Evolutionary conservation across 495 filamentous ascomycete species (phyloP), one percentile per base, ranked within the genome.

Genomic region (Echria macrotheca): DNA sequence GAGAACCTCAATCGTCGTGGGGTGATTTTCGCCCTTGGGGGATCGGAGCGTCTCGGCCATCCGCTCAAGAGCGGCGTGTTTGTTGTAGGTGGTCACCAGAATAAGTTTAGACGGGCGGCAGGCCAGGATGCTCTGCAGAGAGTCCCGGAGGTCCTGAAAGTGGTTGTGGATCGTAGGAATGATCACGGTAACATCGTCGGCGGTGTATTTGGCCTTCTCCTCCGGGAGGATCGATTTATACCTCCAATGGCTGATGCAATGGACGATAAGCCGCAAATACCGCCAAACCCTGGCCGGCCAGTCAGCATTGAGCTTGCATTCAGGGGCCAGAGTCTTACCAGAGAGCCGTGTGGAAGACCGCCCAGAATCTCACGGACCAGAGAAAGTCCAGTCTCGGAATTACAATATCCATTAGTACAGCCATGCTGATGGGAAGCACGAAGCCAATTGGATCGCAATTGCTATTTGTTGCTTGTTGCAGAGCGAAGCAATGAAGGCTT

Each of bases 131-230:
- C 76, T 80, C 56, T 73, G 64, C 1, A 80, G 56, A 12, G 74
- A 75, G 9, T 69, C 62, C 28, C 66, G 69, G 21, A 80, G 69
- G 33, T 80, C 75, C 47, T 77, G 69, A 23, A 77, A 74, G 32
- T 50, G 65, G 52, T 78, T 76, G 49, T 79, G 69, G 19, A 79
- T 74, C 10, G 75, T 78, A 5, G 79, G 78, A 37, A 82, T 69
- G 39, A 82, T 69, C 35, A 81, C 76, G 8, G 77, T 80, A 40
- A 79, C 76, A 55, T 82, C 72, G 7, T 65, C 44, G 14, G 69
- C 62, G n/a, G 61, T 73, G 50, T 73, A 69, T 5, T 43, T 67
- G 18, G 78, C 72, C 39, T 75, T 65, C 3, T 54, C 53, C 44
- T 71, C 67, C 3, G 70, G 68, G 22, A 65, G 59, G n/a, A 53